Percentiles rank a stretch among this genome's conserved stretches.
These are phyloP conservation scores for Russula brevipes DNA, from an alignment of 768 basidiomycete genomes.

Conservation along the genomic window DNA sequence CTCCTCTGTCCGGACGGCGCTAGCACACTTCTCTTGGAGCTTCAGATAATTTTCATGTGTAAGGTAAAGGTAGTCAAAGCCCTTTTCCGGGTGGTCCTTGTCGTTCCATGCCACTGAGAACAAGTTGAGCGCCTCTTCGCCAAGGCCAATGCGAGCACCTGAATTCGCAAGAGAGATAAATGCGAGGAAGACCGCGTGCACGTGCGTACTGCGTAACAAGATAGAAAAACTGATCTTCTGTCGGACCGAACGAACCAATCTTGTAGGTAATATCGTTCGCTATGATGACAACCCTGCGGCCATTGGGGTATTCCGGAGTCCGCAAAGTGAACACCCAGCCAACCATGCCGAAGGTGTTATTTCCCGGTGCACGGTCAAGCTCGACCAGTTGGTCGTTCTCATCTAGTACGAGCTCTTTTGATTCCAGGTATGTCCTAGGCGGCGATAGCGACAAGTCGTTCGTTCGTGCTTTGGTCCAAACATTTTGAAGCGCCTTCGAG, in stretches of 20 bases:
- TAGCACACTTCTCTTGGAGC: slow-evolving; percentile 77
- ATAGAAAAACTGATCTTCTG: slow-evolving; percentile 95
- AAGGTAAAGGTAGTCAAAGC: slow-evolving; percentile 92
- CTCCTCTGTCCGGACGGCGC: slow-evolving; percentile 75
- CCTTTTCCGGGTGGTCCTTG: slow-evolving; percentile 80
- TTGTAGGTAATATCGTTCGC: slow-evolving; percentile 99
- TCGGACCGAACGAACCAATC: slow-evolving; percentile 96
- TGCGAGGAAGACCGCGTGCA: slow-evolving; percentile 79
- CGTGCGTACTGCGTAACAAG: slow-evolving; percentile 93
- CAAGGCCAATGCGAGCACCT: slow-evolving; percentile 92
- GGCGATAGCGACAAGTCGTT: slow-evolving; percentile 59
- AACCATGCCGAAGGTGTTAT: slow-evolving; percentile 96
- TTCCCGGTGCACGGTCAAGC: slow-evolving; percentile 88
- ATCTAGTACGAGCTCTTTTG: slow-evolving; percentile 88
- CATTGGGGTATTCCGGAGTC: slow-evolving; percentile 89
- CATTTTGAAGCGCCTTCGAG: slow-evolving; percentile 90
- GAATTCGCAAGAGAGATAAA: slow-evolving; percentile 99
- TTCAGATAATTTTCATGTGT: slow-evolving; percentile 88
- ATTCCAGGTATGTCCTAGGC: slow-evolving; percentile 76
- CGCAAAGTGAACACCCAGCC: slow-evolving; percentile 91
- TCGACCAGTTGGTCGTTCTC: slow-evolving; percentile 88
- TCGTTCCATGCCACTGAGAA: slow-evolving; percentile 94
- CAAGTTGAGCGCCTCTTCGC: slow-evolving; percentile 82
- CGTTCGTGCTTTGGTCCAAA: slow-evolving; percentile 74
- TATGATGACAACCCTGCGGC: slow-evolving; percentile 82